Percentiles rank a stretch among this genome's conserved stretches.
phyloP scores from a whole-genome alignment of 2,329 filamentous ascomycete genomes.

The Neonectria punicea region DNA sequence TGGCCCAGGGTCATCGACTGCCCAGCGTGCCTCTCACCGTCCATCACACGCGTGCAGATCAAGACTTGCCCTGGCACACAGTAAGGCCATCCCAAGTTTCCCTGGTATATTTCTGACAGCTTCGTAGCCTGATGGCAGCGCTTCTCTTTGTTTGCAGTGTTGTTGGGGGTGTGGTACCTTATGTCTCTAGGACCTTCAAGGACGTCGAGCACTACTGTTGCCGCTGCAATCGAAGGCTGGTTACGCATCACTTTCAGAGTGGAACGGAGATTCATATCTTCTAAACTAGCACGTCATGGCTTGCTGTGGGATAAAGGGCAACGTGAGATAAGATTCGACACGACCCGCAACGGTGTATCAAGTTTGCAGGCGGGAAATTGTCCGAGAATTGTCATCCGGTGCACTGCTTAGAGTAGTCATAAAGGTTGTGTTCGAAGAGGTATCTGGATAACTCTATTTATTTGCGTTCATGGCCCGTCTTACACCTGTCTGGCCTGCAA shows the following conservation, averaged over 20 bases:
- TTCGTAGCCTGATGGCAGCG: constrained; percentile 31
- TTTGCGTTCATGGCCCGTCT: too few species aligned
- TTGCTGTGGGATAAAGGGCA: neutral
- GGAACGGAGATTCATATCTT: constrained; percentile 41
- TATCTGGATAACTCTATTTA: too few species aligned
- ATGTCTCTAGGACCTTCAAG: constrained; percentile 34
- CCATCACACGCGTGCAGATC: constrained; percentile 34
- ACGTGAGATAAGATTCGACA: too few species aligned
- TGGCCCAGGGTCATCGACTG: constrained; percentile 37
- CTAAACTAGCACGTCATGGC: neutral
- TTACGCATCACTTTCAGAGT: constrained; percentile 35
- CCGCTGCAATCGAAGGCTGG: constrained; percentile 36
- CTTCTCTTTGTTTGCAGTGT: constrained; percentile 35
- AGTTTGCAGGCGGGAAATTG: too few species aligned
- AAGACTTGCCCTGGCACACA: constrained; percentile 39
- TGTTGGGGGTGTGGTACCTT: constrained; percentile 30
- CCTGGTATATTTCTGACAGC: neutral
- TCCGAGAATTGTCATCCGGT: too few species aligned
- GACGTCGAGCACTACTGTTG: constrained; percentile 41
- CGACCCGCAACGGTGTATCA: too few species aligned
- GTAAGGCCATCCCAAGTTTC: constrained; percentile 18
- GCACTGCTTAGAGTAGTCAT: too few species aligned
- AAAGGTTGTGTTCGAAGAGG: too few species aligned
- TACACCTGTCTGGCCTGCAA: too few species aligned
- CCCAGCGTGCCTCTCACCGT: constrained; percentile 36